Percentiles rank a stretch among this genome's conserved stretches.
These are phyloP conservation scores for Maudiozyma bulderi DNA, from an alignment of 805 yeast species.

Conservation along the genomic window DNA sequence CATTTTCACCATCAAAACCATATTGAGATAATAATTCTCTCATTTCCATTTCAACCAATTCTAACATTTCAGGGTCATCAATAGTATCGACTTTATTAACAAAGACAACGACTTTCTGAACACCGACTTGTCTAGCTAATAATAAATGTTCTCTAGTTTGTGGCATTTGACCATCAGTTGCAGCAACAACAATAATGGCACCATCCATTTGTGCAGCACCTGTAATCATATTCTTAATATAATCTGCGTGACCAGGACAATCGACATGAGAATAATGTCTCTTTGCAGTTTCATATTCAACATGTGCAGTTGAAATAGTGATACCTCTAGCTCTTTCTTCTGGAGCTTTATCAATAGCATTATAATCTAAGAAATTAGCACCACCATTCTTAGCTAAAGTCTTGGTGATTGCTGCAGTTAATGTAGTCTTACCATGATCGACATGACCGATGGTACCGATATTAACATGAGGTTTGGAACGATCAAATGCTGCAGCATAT, in stretches of 20 bases:
- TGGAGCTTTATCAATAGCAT: slow-evolving; percentile 92
- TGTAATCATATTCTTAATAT: slow-evolving; percentile 96
- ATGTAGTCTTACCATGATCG: slow-evolving; percentile 97
- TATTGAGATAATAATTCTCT: slow-evolving; percentile 84
- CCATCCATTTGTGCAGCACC: slow-evolving; percentile 99
- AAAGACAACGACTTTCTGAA: slow-evolving; percentile 91
- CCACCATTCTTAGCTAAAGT: slow-evolving; percentile 80
- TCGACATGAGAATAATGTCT: slow-evolving; percentile 97
- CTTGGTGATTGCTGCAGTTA: slow-evolving; percentile 98
- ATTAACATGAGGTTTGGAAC: slow-evolving; percentile 94
- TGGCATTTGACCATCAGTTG: slow-evolving; percentile 99
- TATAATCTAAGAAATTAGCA: slow-evolving; percentile 87
- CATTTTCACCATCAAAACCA: slow-evolving; percentile 96
- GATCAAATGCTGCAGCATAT: slow-evolving; percentile 71
- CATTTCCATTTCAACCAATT: slow-evolving; percentile 99
- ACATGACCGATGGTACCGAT: slow-evolving; percentile 98
- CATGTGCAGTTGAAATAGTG: slow-evolving; percentile 96
- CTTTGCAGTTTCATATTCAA: slow-evolving; percentile 88
- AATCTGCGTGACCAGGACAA: slow-evolving; percentile 98
- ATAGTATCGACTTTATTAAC: slow-evolving; percentile 97
- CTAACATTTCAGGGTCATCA: slow-evolving; percentile 98
- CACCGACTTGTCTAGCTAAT: slow-evolving; percentile 99
- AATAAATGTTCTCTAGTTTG: slow-evolving; percentile 98
- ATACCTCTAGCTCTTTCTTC: slow-evolving; percentile 99
- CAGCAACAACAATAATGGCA: slow-evolving; percentile 98